phyloP scores from a whole-genome alignment of 352 stramenopile species.

The Elongisporangium anandrum region DNA sequence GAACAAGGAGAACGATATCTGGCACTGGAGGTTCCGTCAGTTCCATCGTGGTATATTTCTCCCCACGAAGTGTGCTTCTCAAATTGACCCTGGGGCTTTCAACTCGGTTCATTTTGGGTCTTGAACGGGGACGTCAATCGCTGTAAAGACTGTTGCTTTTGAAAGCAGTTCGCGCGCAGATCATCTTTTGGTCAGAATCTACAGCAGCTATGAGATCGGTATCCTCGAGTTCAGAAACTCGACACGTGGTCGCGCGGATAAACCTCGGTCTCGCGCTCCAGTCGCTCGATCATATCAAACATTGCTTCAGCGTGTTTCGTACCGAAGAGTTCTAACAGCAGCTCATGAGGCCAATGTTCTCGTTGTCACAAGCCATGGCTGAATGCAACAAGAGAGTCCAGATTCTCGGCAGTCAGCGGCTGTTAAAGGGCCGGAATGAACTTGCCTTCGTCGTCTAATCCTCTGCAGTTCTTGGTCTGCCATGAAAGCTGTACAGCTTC shows the following conservation, averaged over 20 bases:
- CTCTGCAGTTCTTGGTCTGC: slow-evolving; percentile 73
- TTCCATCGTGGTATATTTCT: too few species aligned
- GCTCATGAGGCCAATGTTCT: slow-evolving; percentile 82
- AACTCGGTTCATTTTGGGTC: too few species aligned
- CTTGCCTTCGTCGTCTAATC: slow-evolving; percentile 68
- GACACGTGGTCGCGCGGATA: slow-evolving; percentile 61
- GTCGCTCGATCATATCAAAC: slow-evolving; percentile 57
- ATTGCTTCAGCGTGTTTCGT: slow-evolving; percentile 72
- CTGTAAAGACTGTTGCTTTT: too few species aligned
- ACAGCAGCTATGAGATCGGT: slow-evolving; percentile 75
- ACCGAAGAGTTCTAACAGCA: slow-evolving; percentile 82
- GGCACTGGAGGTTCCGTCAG: too few species aligned
- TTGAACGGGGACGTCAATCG: too few species aligned
- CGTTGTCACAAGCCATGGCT: slow-evolving; percentile 81
- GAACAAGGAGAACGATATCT: too few species aligned
- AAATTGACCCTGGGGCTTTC: too few species aligned
- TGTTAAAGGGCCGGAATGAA: slow-evolving; percentile 73
- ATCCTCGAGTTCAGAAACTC: slow-evolving; percentile 80
- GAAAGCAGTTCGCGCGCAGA: slow-evolving; percentile 78
- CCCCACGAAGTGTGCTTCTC: too few species aligned
- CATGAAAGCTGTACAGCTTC: slow-evolving; percentile 85
- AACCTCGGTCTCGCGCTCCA: slow-evolving; percentile 48
- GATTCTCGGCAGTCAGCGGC: slow-evolving; percentile 79
- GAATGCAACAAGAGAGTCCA: slow-evolving; percentile 86
- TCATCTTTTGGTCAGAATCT: slow-evolving; percentile 85